Evolutionary conservation across 306 rosid genomes (phyloP).

Genomic region (Boehmeria nivea): DNA sequence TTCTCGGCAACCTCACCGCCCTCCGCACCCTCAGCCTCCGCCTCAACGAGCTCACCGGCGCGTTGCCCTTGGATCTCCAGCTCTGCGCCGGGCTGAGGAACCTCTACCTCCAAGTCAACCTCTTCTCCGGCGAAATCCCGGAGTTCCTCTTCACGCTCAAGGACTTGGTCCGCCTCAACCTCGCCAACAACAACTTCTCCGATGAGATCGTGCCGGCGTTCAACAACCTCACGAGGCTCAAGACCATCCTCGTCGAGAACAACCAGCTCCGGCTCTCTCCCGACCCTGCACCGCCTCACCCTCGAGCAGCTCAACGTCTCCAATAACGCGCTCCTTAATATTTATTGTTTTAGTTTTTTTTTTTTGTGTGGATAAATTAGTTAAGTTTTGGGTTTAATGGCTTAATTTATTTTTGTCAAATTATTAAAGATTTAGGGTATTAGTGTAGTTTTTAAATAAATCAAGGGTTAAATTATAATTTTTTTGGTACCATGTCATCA

Average conservation of each 20-base stretch:
- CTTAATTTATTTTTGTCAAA: too few species aligned
- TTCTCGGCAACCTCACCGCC: slow-evolving; percentile 33
- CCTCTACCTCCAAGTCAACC: slow-evolving; percentile 43
- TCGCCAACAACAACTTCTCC: slow-evolving; percentile 43
- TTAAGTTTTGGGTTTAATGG: too few species aligned
- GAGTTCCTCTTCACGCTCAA: slow-evolving; percentile 19
- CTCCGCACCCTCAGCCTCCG: slow-evolving; percentile 46
- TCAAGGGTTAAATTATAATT: too few species aligned
- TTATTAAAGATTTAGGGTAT: too few species aligned
- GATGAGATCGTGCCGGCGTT: slow-evolving; percentile 35
- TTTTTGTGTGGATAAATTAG: too few species aligned
- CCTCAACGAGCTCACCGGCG: slow-evolving; percentile 38
- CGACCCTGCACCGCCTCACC: slow-evolving; percentile 24
- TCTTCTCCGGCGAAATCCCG: slow-evolving; percentile 38
- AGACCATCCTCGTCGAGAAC: slow-evolving; percentile 34
- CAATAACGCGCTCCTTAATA: slow-evolving; percentile 27
- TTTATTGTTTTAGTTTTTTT: too few species aligned
- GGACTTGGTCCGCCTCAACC: slow-evolving; percentile 39
- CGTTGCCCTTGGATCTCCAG: slow-evolving; percentile 43
- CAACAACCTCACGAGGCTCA: slow-evolving; percentile 35
- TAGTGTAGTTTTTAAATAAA: too few species aligned
- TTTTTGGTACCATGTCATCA: too few species aligned
- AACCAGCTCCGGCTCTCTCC: slow-evolving; percentile 36
- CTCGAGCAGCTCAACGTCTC: slow-evolving; percentile 43
- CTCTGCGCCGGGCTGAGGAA: slow-evolving; percentile 36